Evolutionary conservation across 768 basidiomycete genomes (phyloP), one percentile per base, ranked within the genome.

Genomic region (Termitomyces sp.): DNA sequence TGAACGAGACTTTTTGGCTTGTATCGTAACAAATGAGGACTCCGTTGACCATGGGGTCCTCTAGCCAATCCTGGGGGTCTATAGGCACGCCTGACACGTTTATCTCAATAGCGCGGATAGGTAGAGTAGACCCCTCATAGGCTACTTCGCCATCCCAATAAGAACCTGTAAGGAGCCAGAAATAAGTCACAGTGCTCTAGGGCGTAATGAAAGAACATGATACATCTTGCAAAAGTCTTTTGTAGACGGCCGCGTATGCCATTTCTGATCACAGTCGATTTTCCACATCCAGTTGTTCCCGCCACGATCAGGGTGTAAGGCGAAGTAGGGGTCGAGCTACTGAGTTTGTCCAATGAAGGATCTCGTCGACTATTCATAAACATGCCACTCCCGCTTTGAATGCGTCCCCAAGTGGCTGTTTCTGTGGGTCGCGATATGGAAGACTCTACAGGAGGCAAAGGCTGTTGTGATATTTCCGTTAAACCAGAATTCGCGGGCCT

Each of bases 11-110:
- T 56, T 68, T 67, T 57, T 83, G 75, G 0, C 84, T 81, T 10
- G 86, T 81, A 71, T 94, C 90, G 70, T 94, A 97, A 66, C 94
- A 97, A 26, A 97, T 77, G 53, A 97, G 81, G 15, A 88, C 83
- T 0, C 88, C 96, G 61, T 94, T 87, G 51, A 92, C 75, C 18
- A 70, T 69, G 20, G 87, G 73, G 5, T 73, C 75, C 29, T 79
- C 75, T 7, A 88, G 81, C 79, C 84, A 66, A 46, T 58, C 56
- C 37, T 55, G 46, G 16, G 57, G 47, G 31, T 61, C 55, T 22
- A 44, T 37, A 22, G 54, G 53, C 22, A 45, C 22, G n/a, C 55
- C 46, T 18, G 66, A 74, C 42, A 83, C 75, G 62, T 84, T 80
- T 33, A 83, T 72, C 68, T 86, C 84, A 56, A 85, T 74, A 31